These are phyloP conservation scores for Ormosia emarginata DNA, from an alignment of 306 rosid species.

Conservation along the genomic window DNA sequence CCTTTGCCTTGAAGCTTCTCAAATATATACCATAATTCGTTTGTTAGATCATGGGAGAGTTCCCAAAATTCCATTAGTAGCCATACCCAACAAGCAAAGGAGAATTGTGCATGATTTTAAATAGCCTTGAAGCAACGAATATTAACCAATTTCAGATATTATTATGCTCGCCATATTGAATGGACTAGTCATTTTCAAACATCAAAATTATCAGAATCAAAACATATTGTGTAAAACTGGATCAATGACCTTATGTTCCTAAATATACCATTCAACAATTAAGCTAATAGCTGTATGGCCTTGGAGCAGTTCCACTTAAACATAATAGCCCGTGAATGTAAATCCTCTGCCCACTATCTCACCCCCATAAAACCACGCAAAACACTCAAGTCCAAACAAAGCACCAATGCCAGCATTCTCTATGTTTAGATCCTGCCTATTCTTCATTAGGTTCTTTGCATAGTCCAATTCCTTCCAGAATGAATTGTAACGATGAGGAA, in stretches of 20 bases:
- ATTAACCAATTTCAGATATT: constrained; percentile 2
- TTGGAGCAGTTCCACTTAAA: constrained; percentile 12
- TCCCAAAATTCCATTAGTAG: not conserved
- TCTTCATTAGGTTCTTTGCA: constrained; percentile 29
- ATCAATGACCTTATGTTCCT: constrained; percentile 1
- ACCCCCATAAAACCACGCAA: constrained; percentile 53
- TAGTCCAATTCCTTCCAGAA: constrained; percentile 40
- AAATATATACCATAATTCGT: not conserved
- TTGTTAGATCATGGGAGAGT: not conserved
- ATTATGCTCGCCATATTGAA: constrained; percentile 14
- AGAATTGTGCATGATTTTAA: not conserved
- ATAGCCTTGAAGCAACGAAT: constrained; percentile 14
- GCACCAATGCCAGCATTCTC: constrained; percentile 37
- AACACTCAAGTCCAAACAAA: constrained; percentile 52
- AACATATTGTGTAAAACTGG: not conserved
- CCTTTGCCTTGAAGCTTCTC: not conserved
- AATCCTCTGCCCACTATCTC: constrained; percentile 51
- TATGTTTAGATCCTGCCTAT: constrained; percentile 26
- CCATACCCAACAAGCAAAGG: not conserved
- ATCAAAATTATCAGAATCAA: constrained; percentile 1
- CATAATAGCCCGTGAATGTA: constrained; percentile 50
- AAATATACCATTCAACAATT: not conserved
- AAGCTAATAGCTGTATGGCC: not conserved
- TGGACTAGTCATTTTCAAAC: constrained; percentile 5
- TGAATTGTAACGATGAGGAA: constrained; percentile 42